Conservation (phyloP, 2,329 filamentous ascomycete genomes). For the Botryotinia convoluta region DNA sequence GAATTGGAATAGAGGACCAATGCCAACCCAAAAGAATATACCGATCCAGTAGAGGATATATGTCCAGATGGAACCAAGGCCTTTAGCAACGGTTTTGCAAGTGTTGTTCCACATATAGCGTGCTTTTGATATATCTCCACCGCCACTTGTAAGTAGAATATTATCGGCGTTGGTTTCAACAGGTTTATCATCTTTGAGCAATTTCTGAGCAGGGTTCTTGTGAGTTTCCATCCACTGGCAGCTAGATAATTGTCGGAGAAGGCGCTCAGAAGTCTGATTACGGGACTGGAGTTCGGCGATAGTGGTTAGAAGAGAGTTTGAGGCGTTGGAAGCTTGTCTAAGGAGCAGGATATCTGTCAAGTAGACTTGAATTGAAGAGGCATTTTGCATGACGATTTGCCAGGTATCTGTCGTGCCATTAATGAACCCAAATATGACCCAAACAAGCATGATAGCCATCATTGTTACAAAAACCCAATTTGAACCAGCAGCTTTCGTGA, state of each 20-base stretch:
- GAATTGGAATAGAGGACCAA: slow-evolving; percentile 23
- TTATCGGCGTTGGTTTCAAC: background rate
- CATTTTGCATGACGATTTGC: slow-evolving; percentile 38
- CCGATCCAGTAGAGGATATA: slow-evolving; percentile 24
- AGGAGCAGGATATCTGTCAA: slow-evolving; percentile 38
- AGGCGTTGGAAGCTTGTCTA: slow-evolving; percentile 36
- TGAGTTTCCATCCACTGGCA: background rate
- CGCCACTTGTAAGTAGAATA: background rate
- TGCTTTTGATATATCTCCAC: background rate
- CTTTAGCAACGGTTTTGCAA: slow-evolving; percentile 15
- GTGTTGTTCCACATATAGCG: background rate
- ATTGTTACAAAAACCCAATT: slow-evolving; percentile 21
- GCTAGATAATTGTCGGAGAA: background rate
- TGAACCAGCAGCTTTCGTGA: background rate
- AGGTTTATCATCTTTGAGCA: background rate
- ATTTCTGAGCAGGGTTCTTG: background rate
- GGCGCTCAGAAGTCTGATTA: slow-evolving; percentile 10
- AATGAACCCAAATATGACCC: background rate
- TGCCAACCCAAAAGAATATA: slow-evolving; percentile 26
- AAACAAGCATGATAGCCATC: slow-evolving; percentile 11
- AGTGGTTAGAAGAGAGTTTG: slow-evolving; percentile 18
- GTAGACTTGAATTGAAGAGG: slow-evolving; percentile 39
- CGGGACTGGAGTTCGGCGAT: slow-evolving; percentile 24
- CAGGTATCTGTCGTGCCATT: slow-evolving; percentile 24
- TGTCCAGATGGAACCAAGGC: slow-evolving; percentile 23